Evolutionary conservation across 1,284 basidiomycete genomes (phyloP), one percentile per base, ranked within the genome.

Genomic region (Cryptococcus sp.): DNA sequence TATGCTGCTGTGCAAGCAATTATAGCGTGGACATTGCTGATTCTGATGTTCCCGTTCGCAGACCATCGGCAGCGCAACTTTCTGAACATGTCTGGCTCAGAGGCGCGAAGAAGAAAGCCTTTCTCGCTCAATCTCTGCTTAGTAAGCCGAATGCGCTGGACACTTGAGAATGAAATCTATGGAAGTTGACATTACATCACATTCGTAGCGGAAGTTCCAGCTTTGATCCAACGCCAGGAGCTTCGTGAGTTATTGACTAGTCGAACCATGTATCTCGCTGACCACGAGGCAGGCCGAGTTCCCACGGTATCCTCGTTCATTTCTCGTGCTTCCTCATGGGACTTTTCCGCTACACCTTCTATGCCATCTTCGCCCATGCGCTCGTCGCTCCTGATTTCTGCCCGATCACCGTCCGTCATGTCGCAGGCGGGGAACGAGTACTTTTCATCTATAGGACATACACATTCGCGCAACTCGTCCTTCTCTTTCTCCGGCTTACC

Each of bases 1-100:
- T 94, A 72, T 67, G 85, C 79, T 13, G 13, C 26, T 23, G 0
- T 17, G 16, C 5, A 8, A 20, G 15, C 16, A 3, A 8, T 1
- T 20, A 19, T 51, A 17, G 11, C 19, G 17, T 13, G 26, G 7
- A 11, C 26, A 25, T 17, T 34, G 43, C 44, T 23, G 7, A 13
- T n/a, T 13, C 26, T 34, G 23, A 17, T 26, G 29, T 34, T n/a
- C n/a, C 29, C 29, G 13, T 34, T 13, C 23, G 13, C 41, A 72
- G 73, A 26, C 67, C 69, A 0, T 29, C 66, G 0, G 64, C 74
- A 0, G 25, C 47, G 1, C 41, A 63, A 23, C 57, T 74, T 10
- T 44, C 65, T 5, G 66, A 67, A 2, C 72, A 77, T 49, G 26
- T 55, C 0, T 77, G 73, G 71, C 57, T 77, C 26, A 68, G 58